A percentile compares a stretch with the other conserved stretches of the same genome.
These are phyloP conservation scores for Exophiala lecanii-corni DNA, from an alignment of 2,329 filamentous ascomycete genomes.

Conservation along the genomic window DNA sequence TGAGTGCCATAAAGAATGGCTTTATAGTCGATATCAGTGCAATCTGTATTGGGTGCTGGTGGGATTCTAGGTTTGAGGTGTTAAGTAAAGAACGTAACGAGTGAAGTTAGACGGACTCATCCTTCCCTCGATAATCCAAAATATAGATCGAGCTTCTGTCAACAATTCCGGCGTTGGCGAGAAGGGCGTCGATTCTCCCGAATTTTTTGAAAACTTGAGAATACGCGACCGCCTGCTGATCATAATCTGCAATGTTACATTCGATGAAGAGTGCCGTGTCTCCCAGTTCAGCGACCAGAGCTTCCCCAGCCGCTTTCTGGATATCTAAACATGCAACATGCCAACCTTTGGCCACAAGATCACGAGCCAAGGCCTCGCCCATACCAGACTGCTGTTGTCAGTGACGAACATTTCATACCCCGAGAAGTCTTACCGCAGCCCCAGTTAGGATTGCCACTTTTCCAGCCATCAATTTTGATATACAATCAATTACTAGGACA, in stretches of 20 bases:
- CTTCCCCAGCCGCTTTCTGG: slow-evolving; percentile 32
- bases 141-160: slow-evolving; percentile 46
- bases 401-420: neutral
- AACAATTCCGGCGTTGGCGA: slow-evolving; percentile 50
- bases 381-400: slow-evolving; percentile 48
- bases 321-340: slow-evolving; percentile 37
- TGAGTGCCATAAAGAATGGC: slow-evolving; percentile 47
- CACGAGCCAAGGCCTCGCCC: slow-evolving; percentile 39
- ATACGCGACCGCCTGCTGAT: slow-evolving; percentile 43
- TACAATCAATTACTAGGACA: no score
- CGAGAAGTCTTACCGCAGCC: slow-evolving; percentile 33
- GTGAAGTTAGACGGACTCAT: slow-evolving; percentile 4
- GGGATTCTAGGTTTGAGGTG: slow-evolving; percentile 32
- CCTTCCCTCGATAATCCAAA: slow-evolving; percentile 32
- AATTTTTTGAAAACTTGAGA: slow-evolving; percentile 40
- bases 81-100: no score
- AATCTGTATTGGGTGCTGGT: slow-evolving; percentile 40
- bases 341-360: slow-evolving; percentile 35
- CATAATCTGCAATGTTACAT: slow-evolving; percentile 45
- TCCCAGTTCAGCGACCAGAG: slow-evolving; percentile 17
- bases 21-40: slow-evolving; percentile 50
- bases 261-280: slow-evolving; percentile 37
- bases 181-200: slow-evolving; percentile 46
- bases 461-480: neutral
- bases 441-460: slow-evolving; percentile 40